Conservation (phyloP, 1,139 yeast genomes). For the Arxiozyma bovina region DNA sequence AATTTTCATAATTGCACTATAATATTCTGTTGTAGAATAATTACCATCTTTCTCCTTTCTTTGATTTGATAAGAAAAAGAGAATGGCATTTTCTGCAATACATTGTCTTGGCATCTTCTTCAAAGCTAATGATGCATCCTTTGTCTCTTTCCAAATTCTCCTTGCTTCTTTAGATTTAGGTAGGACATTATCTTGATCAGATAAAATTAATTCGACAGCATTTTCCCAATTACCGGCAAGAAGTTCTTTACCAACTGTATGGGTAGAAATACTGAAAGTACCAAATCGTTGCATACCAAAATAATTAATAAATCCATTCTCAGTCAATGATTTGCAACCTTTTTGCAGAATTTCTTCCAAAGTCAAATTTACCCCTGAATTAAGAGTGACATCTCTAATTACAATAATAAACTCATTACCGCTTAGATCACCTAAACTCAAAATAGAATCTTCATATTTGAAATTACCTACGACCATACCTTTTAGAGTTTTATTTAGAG, state of each 20-base stretch:
- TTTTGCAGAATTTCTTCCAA: slow-evolving; percentile 38
- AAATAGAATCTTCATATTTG: slow-evolving; percentile 50
- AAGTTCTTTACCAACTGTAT: slow-evolving; percentile 66
- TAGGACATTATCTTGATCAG: slow-evolving; percentile 75
- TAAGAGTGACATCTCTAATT: slow-evolving; percentile 53
- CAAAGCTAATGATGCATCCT: slow-evolving; percentile 56
- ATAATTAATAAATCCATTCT: slow-evolving; percentile 80
- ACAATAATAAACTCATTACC: slow-evolving; percentile 88
- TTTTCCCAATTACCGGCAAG: slow-evolving; percentile 68
- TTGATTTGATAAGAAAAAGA: slow-evolving; percentile 47
- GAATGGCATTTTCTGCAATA: slow-evolving; percentile 71
- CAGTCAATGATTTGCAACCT: slow-evolving; percentile 51
- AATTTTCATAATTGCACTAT: slow-evolving; percentile 78
- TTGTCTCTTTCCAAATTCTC: slow-evolving; percentile 67
- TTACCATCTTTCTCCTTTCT: slow-evolving; percentile 40
- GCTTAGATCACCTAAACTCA: slow-evolving; percentile 69
- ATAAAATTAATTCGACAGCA: slow-evolving; percentile 67
- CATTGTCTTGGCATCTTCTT: slow-evolving; percentile 78
- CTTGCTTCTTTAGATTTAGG: slow-evolving; percentile 82
- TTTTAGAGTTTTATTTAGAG: slow-evolving; percentile 63
- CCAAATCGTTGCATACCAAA: slow-evolving; percentile 98
- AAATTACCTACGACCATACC: slow-evolving; percentile 75
- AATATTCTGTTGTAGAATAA: slow-evolving; percentile 45
- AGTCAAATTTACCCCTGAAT: slow-evolving; percentile 21
- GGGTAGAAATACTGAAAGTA: slow-evolving; percentile 87